phyloP scores from a whole-genome alignment of 148 eudicot species.

The Euryodendron excelsum region DNA sequence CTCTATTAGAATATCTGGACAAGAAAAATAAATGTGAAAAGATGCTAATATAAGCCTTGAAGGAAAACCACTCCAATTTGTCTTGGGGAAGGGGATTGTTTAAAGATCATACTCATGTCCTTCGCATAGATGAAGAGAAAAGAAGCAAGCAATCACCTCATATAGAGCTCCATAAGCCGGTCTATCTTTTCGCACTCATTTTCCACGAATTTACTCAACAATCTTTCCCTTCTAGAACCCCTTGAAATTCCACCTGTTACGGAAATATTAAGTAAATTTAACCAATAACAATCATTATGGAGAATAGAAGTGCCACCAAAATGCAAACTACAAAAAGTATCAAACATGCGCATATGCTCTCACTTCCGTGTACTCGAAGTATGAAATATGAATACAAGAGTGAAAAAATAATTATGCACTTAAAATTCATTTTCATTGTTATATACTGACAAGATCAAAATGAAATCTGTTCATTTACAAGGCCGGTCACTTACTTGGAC shows the following conservation, averaged over 20 bases:
- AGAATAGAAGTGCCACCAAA: background rate
- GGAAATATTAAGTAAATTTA: background rate
- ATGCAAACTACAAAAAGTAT: background rate
- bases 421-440: background rate
- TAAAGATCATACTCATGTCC: background rate
- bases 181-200: conserved; percentile 97
- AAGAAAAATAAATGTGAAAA: conserved; percentile 11
- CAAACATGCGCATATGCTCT: background rate
- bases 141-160: conserved; percentile 52
- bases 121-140: background rate
- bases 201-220: conserved; percentile 91
- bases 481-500: background rate
- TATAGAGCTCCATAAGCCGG: conserved; percentile 90
- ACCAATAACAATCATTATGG: background rate
- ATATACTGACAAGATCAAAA: background rate
- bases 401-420: background rate
- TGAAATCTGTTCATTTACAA: background rate
- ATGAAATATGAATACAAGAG: background rate
- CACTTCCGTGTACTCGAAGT: background rate
- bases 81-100: background rate
- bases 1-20: conserved; percentile 81
- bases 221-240: conserved; percentile 94
- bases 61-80: background rate
- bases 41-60: background rate
- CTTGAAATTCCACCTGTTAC: conserved; percentile 83